These are phyloP conservation scores for Berberis vulgaris DNA, from an alignment of 164 flowering plant species.

Conservation along the genomic window DNA sequence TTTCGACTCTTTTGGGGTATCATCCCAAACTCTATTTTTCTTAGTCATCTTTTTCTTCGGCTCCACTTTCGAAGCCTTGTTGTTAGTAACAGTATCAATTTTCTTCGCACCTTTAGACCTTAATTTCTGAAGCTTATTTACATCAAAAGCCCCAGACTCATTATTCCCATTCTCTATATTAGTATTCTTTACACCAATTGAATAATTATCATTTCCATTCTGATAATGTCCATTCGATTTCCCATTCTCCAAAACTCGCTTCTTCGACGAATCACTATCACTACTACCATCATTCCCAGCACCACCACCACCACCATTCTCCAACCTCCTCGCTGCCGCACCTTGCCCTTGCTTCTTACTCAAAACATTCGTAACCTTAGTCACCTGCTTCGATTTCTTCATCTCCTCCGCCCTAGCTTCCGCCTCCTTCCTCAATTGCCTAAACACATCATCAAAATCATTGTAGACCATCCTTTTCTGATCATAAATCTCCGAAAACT, in stretches of 20 bases:
- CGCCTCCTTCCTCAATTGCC: slow-evolving; percentile 79
- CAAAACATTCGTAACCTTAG: slow-evolving; percentile 25
- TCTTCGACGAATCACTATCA: slow-evolving; percentile 39
- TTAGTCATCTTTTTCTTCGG: slow-evolving; percentile 69
- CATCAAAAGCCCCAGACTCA: slow-evolving; percentile 78
- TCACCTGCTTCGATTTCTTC: slow-evolving; percentile 60
- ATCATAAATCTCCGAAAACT: slow-evolving; percentile 71
- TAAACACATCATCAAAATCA: slow-evolving; percentile 78
- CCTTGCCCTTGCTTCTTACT: slow-evolving; percentile 49
- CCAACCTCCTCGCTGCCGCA: slow-evolving; percentile 20
- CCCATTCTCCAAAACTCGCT: slow-evolving; percentile 46
- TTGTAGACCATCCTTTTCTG: slow-evolving; percentile 55
- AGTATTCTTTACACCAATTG: slow-evolving; percentile 18
- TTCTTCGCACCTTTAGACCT: slow-evolving; percentile 69
- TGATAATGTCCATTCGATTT: slow-evolving; percentile 31
- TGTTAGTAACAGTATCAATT: slow-evolving; percentile 36
- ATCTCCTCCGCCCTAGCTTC: slow-evolving; percentile 81
- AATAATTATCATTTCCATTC: slow-evolving; percentile 10
- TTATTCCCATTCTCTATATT: slow-evolving; percentile 42
- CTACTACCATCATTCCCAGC: slow-evolving; percentile 44
- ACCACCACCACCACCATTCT: slow-evolving; percentile 26
- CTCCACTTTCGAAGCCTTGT: slow-evolving; percentile 55
- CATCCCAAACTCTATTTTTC: slow-evolving; percentile 92
- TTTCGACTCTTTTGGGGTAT: slow-evolving; percentile 52
- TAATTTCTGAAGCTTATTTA: slow-evolving; percentile 64